Percentiles rank a stretch among this genome's conserved stretches.
These are phyloP conservation scores for Pythium grandisporangium DNA, from an alignment of 352 stramenopile species.

Conservation along the genomic window DNA sequence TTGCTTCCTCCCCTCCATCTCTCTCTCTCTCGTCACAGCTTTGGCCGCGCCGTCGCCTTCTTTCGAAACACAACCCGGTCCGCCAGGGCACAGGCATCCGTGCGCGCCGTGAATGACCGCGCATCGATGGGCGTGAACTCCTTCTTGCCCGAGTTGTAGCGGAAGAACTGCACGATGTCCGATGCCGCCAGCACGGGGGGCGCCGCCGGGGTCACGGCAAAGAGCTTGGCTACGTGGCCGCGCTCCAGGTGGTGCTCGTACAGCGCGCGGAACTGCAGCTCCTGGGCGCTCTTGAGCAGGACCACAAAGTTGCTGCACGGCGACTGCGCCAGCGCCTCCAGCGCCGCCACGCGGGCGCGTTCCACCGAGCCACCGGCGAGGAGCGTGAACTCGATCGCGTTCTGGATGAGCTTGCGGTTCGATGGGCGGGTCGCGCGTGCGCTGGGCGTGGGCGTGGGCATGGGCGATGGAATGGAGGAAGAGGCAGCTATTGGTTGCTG, in stretches of 20 bases:
- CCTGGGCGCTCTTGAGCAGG: conserved; percentile 58
- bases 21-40: background rate
- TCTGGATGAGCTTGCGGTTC: conserved; percentile 68
- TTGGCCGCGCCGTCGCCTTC: conserved; percentile 10
- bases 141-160: conserved; percentile 81
- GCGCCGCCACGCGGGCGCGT: conserved; percentile 32
- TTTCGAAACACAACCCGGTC: conserved; percentile 49
- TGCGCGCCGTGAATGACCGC: conserved; percentile 63
- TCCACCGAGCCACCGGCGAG: conserved; percentile 53
- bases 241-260: conserved; percentile 54
- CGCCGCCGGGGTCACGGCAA: conserved; percentile 19
- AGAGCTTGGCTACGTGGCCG: conserved; percentile 30
- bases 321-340: conserved; percentile 33
- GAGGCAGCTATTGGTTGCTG: too few species aligned
- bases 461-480: too few species aligned
- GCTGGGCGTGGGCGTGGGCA: too few species aligned
- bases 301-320: conserved; percentile 65
- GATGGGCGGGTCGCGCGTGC: conserved; percentile 18
- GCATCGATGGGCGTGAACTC: conserved; percentile 57
- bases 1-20: too few species aligned
- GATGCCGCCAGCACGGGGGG: conserved; percentile 19
- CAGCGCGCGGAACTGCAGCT: conserved; percentile 65
- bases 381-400: conserved; percentile 72
- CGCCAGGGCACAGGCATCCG: conserved; percentile 53
- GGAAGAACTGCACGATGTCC: conserved; percentile 65